Base-by-base conservation (phyloP, 2,329 filamentous ascomycete genomes). In the Pleoardoris graminearum region DNA sequence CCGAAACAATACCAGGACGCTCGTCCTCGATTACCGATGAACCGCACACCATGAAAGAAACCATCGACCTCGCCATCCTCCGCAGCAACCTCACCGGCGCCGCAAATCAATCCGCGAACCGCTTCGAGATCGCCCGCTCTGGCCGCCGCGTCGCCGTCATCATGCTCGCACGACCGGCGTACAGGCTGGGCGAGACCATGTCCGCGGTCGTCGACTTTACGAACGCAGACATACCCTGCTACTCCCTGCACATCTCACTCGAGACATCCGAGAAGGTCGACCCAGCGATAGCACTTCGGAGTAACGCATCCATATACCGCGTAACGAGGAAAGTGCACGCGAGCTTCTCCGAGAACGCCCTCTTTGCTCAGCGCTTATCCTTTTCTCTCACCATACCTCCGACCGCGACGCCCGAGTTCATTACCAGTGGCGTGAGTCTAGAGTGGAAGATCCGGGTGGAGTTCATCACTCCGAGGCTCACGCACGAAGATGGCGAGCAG, bases 91-190 rank as follows among this genome's bases (percentile, higher is more conserved):
- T 87, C 60, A 81, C 85, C 0, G 79, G 79, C 2, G 81, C 84
- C 38, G 82, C 84, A n/a, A 85, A 87, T 30, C 87, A 91, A 63
- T 92, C 89, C 67, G 84, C 88, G n/a, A 97, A 96, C 66, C 86
- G 91, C 33, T 99, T 97, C 70, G 92, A 96, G 69, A 97, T 99
- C 69, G 88, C 93, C 11, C 88, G 93, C 12, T 92, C 91, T 66
- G 92, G 92, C n/a, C 86, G 87, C 50, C 87, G 87, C n/a, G 92
- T 99, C 11, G 93, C 90, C 2, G 90, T 95, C 5, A 85, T 99
- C 50, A 91, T 92, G 75, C 82, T 99, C 27, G 89, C 92, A 4
- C 86, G 94, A 8, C 91, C 94, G 0, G 86, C 92, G 0, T 97
- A 95, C 76, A 84, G 92, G 38, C 80, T 99, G 1, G 94, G 94